Evolutionary conservation across 305 asterid species (phyloP).

Genomic region (Fraxinus floribunda): DNA sequence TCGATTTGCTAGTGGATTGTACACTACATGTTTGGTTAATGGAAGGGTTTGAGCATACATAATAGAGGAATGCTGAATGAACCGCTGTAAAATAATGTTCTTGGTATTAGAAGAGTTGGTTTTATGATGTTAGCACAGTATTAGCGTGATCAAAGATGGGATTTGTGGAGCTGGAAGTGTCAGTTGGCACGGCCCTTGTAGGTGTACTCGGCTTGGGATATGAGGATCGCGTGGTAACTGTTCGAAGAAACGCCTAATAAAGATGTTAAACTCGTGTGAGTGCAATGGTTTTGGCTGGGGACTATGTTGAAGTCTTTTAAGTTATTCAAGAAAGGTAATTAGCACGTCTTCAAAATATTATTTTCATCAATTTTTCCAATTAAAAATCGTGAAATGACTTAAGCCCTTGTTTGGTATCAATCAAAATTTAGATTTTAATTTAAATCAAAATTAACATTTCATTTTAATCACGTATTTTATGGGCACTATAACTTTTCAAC

Average conservation of each 20-base stretch:
- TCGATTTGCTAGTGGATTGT: constrained; percentile 23
- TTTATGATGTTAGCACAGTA: neutral
- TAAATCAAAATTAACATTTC: too few relatives aligned
- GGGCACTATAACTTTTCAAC: too few relatives aligned
- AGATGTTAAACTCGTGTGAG: constrained; percentile 64
- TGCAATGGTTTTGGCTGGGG: constrained; percentile 61
- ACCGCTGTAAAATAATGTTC: neutral
- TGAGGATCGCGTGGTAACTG: constrained; percentile 39
- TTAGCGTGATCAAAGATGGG: constrained; percentile 38
- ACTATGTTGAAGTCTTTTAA: constrained; percentile 46
- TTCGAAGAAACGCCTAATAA: constrained; percentile 37
- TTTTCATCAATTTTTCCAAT: too few relatives aligned
- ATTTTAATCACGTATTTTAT: too few relatives aligned
- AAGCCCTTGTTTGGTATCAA: too few relatives aligned
- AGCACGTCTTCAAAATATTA: too few relatives aligned
- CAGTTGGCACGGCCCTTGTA: constrained; percentile 59
- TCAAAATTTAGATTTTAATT: too few relatives aligned
- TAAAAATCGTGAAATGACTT: too few relatives aligned
- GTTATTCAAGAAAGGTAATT: neutral
- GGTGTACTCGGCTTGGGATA: constrained; percentile 62
- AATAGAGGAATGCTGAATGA: neutral
- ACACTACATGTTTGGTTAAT: constrained; percentile 27
- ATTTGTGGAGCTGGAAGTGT: constrained; percentile 41
- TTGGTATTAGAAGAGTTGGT: neutral
- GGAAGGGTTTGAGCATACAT: constrained; percentile 50